Conservation (phyloP, 352 stramenopile species). For the Pythium sp. region DNA sequence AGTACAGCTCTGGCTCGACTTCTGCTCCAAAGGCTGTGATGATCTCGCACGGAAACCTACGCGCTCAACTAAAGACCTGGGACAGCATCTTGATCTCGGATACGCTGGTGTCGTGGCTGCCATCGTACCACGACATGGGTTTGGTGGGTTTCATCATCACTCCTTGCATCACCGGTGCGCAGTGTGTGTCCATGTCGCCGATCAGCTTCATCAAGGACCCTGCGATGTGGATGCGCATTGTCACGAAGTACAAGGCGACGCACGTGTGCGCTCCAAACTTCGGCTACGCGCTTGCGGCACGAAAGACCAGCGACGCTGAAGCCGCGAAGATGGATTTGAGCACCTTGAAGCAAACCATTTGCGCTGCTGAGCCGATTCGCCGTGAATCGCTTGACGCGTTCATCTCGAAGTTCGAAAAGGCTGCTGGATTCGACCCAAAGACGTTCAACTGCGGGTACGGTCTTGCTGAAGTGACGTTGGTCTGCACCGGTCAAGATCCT, state of each 20-base stretch:
- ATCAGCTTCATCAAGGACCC: slow-evolving; percentile 88
- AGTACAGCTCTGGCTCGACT: slow-evolving; percentile 82
- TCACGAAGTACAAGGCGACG: slow-evolving; percentile 72
- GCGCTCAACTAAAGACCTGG: slow-evolving; percentile 73
- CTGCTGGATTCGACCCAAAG: slow-evolving; percentile 53
- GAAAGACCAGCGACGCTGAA: slow-evolving; percentile 73
- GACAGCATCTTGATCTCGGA: slow-evolving; percentile 57
- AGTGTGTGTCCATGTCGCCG: slow-evolving; percentile 80
- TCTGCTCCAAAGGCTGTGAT: slow-evolving; percentile 82
- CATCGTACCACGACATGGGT: slow-evolving; percentile 84
- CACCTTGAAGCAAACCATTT: slow-evolving; percentile 73
- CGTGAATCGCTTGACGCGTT: slow-evolving; percentile 76
- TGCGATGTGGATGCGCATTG: slow-evolving; percentile 73
- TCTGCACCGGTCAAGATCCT: slow-evolving; percentile 70
- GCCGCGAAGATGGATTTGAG: slow-evolving; percentile 58
- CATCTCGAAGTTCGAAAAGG: slow-evolving; percentile 53
- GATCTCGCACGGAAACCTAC: slow-evolving; percentile 79
- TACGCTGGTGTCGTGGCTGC: slow-evolving; percentile 77
- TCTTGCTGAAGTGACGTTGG: slow-evolving; percentile 78
- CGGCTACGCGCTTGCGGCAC: slow-evolving; percentile 66
- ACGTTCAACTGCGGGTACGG: slow-evolving; percentile 85
- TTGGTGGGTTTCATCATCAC: slow-evolving; percentile 82
- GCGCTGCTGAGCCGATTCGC: slow-evolving; percentile 77
- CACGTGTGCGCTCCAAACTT: slow-evolving; percentile 82
- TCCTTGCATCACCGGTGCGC: slow-evolving; percentile 48